A percentile compares a stretch with the other conserved stretches of the same genome.
Evolutionary conservation across 75 land plant genomes (phyloP).

Genomic region (Pinus albicaulis): DNA sequence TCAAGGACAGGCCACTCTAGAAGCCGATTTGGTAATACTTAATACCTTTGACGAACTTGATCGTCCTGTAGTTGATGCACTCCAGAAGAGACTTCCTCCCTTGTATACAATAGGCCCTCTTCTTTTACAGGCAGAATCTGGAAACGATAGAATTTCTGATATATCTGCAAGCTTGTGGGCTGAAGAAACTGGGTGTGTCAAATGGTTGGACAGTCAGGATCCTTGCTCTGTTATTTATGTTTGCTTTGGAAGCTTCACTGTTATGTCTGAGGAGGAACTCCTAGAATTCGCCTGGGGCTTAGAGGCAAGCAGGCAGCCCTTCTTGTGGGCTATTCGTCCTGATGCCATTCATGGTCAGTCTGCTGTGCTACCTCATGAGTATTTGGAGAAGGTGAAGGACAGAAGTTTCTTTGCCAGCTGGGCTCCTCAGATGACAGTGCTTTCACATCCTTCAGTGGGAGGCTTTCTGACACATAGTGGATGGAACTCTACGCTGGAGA

Average conservation of each 20-base stretch:
- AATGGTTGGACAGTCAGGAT: constrained; percentile 13
- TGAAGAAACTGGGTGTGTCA: constrained; percentile 13
- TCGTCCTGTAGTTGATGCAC: not conserved
- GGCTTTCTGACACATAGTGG: constrained; percentile 55
- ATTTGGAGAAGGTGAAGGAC: not conserved
- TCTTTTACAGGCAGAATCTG: not conserved
- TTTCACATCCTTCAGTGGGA: constrained; percentile 35
- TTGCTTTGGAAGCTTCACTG: constrained; percentile 25
- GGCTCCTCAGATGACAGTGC: constrained; percentile 38
- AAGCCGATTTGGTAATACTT: not conserved
- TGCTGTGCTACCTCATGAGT: constrained; percentile 12
- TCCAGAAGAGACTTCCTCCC: not conserved
- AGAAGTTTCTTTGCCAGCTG: constrained; percentile 24
- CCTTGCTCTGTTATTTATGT: constrained; percentile 11
- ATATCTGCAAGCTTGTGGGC: not conserved
- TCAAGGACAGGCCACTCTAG: not conserved
- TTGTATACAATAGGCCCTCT: constrained; percentile 10
- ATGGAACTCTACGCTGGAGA: constrained; percentile 52
- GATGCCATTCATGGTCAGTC: constrained; percentile 19
- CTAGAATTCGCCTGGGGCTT: constrained; percentile 30
- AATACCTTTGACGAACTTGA: constrained; percentile 11
- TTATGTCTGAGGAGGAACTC: not conserved
- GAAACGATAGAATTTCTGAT: not conserved
- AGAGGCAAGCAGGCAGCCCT: constrained; percentile 19
- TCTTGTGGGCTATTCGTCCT: constrained; percentile 23